Conservation (phyloP, 257 asterid genomes). For the Buddleja alternifolia region DNA sequence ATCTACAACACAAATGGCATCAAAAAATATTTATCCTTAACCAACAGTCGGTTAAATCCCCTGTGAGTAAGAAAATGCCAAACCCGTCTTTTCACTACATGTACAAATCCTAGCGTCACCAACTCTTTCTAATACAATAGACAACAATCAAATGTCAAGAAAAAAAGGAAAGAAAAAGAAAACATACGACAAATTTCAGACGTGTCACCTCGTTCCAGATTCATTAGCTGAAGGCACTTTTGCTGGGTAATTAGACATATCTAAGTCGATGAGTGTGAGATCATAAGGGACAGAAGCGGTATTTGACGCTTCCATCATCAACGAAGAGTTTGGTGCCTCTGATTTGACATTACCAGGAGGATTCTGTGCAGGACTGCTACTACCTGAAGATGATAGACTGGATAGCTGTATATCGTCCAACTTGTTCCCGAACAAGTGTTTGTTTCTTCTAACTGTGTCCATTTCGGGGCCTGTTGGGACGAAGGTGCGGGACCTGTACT, state of each 20-base stretch:
- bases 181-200: conserved; percentile 16
- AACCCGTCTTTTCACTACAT: conserved; percentile 44
- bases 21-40: conserved; percentile 7
- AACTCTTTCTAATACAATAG: conserved; percentile 23
- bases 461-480: conserved; percentile 96
- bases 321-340: conserved; percentile 64
- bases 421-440: conserved; percentile 61
- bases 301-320: conserved; percentile 57
- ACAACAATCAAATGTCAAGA: conserved; percentile 16
- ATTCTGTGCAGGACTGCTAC: conserved; percentile 40
- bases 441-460: conserved; percentile 88
- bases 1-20: conserved; percentile 28
- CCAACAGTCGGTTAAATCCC: conserved; percentile 4
- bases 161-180: conserved; percentile 8
- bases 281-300: conserved; percentile 60
- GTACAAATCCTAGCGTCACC: conserved; percentile 56
- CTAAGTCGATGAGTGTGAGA: conserved; percentile 73
- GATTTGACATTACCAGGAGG: conserved; percentile 41
- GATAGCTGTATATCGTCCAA: conserved; percentile 67
- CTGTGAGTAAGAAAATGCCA: conserved; percentile 8
- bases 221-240: conserved; percentile 56
- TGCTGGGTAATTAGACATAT: conserved; percentile 66
- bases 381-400: conserved; percentile 59
- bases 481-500: conserved; percentile 92
- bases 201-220: conserved; percentile 52